These are phyloP conservation scores for Lentinula raphanica DNA, from an alignment of 768 basidiomycete species.

Conservation along the genomic window DNA sequence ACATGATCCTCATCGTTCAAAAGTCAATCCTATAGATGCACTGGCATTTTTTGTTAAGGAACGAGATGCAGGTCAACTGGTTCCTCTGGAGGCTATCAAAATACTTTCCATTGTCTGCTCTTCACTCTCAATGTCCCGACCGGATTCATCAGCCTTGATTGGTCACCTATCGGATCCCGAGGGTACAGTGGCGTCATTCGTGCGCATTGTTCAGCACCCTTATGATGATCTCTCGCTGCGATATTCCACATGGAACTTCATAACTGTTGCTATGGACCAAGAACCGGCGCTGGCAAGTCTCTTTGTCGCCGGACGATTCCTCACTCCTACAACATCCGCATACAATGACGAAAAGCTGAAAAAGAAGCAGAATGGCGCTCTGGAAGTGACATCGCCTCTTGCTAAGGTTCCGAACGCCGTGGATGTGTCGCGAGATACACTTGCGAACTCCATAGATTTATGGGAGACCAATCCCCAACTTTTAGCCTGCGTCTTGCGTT, in stretches of 20 bases:
- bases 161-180: conserved; percentile 78
- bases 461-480: conserved; percentile 78
- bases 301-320: conserved; percentile 72
- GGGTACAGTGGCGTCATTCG: conserved; percentile 57
- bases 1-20: conserved; percentile 39
- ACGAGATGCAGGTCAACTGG: conserved; percentile 50
- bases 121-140: conserved; percentile 55
- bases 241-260: conserved; percentile 78
- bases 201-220: conserved; percentile 71
- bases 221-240: conserved; percentile 72
- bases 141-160: conserved; percentile 67
- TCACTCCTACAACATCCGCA: conserved; percentile 30
- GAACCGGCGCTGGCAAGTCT: conserved; percentile 82
- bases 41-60: conserved; percentile 64
- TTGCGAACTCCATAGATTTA: conserved; percentile 65
- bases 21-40: conserved; percentile 70
- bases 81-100: conserved; percentile 63
- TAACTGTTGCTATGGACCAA: conserved; percentile 73
- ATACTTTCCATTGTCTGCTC: conserved; percentile 64
- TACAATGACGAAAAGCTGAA: conserved; percentile 33
- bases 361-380: conserved; percentile 32
- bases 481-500: conserved; percentile 67
- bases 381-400: conserved; percentile 24
- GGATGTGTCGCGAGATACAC: conserved; percentile 58
- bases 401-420: conserved; percentile 51